A percentile compares a stretch with the other conserved stretches of the same genome.
Conservation (phyloP, 1,284 basidiomycete genomes). For the Amylostereum areolatum region DNA sequence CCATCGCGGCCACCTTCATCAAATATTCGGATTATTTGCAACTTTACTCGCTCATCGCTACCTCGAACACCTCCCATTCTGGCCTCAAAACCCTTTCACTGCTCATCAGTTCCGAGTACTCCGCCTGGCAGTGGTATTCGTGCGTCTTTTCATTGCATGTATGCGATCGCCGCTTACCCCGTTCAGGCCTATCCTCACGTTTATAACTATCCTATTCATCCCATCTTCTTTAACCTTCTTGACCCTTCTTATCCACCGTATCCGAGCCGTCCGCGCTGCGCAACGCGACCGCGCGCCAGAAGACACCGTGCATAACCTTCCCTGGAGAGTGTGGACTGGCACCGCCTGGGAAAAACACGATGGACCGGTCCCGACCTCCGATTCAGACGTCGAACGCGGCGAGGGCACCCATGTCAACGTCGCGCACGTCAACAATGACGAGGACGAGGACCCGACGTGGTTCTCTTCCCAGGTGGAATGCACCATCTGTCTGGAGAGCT, state of each 20-base stretch:
- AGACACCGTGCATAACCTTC: constrained; percentile 66
- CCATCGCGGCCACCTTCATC: constrained; percentile 69
- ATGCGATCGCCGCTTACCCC: background rate
- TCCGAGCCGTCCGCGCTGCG: constrained; percentile 69
- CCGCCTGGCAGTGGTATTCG: constrained; percentile 84
- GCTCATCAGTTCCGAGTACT: constrained; percentile 72
- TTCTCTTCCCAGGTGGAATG: constrained; percentile 76
- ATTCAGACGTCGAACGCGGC: constrained; percentile 20
- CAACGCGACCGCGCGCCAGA: constrained; percentile 78
- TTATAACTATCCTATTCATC: constrained; percentile 73
- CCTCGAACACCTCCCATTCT: constrained; percentile 71
- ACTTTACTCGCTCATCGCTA: constrained; percentile 51
- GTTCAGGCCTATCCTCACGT: constrained; percentile 68
- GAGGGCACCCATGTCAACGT: constrained; percentile 19
- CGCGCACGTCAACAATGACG: constrained; percentile 12
- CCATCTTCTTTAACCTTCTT: constrained; percentile 77
- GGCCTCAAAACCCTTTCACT: constrained; percentile 67
- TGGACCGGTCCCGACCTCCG: constrained; percentile 20
- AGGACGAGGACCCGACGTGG: constrained; percentile 50
- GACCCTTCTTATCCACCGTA: constrained; percentile 75
- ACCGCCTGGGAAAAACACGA: constrained; percentile 72
- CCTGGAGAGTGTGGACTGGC: constrained; percentile 78
- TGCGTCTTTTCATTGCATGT: constrained; percentile 32
- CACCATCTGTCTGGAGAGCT: constrained; percentile 85
- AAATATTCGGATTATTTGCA: constrained; percentile 63